Evolutionary conservation across 768 basidiomycete genomes (phyloP).

Genomic region (Amanita thiersii): DNA sequence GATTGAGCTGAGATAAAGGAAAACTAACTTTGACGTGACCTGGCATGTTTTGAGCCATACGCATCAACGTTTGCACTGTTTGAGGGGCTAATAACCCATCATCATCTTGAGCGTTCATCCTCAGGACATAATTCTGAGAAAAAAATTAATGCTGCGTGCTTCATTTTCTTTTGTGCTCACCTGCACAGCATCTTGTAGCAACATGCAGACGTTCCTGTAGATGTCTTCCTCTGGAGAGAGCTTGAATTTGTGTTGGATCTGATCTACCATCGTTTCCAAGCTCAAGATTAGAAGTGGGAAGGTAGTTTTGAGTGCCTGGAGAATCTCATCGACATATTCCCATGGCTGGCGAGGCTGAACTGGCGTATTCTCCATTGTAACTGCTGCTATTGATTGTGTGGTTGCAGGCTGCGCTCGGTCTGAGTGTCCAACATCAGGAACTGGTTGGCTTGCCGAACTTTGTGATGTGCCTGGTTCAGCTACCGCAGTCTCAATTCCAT

Average conservation of each 20-base stretch:
- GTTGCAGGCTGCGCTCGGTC: conserved; percentile 10
- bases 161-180: conserved; percentile 30
- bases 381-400: conserved; percentile 13
- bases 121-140: conserved; percentile 55
- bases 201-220: conserved; percentile 81
- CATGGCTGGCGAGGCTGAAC: conserved; percentile 56
- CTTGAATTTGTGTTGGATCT: conserved; percentile 86
- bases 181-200: conserved; percentile 81
- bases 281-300: conserved; percentile 93
- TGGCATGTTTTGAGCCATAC: conserved; percentile 55
- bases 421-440: conserved; percentile 11
- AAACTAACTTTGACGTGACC: conserved; percentile 47
- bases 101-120: conserved; percentile 60
- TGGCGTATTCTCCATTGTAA: conserved; percentile 14
- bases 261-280: conserved; percentile 95
- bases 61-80: conserved; percentile 47
- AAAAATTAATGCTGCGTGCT: background rate
- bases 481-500: conserved; percentile 16
- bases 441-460: conserved; percentile 6
- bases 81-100: conserved; percentile 53
- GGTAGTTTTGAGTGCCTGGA: conserved; percentile 89
- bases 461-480: conserved; percentile 11
- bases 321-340: conserved; percentile 90
- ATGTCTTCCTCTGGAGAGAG: conserved; percentile 87
- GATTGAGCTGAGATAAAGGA: background rate